Evolutionary conservation across 108 stramenopile species (phyloP), one percentile per base, ranked within the genome.

Genomic region (Nannochloropsis oceanica): DNA sequence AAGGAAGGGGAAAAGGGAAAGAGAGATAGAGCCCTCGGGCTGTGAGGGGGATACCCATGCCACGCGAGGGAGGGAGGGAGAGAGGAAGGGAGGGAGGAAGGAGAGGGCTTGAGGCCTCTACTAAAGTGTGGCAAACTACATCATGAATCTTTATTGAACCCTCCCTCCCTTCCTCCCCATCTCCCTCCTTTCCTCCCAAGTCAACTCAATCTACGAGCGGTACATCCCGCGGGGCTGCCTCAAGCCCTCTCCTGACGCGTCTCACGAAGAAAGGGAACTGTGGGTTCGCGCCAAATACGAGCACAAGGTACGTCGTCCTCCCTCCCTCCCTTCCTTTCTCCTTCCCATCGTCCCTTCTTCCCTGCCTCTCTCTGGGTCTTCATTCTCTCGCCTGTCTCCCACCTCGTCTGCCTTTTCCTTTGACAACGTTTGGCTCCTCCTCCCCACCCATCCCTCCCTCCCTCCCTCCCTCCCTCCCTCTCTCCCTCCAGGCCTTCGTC

Each of bases 281-380:
- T 90, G 90, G 90, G 44, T 90, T 44, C 44, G 80, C 27, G 89
- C 90, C 44, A 91, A 91, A 81, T 89, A 90, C 80, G 50, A 82
- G 79, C 81, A 89, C 22, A n/a, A 73, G 59, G 34, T n/a, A 73
- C 22, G 59, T 73, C n/a, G 59, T 7, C 59, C 59, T n/a, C 59
- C n/a, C 59, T 73, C 59, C 59, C 2, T 3, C 59, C 9, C 59
- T 73, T 9, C 59, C 59, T 34, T 34, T 73, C 10, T 7, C 22
- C 59, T n/a, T n/a, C 9, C n/a, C 59, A n/a, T n/a, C 46, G 0
- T 0, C 46, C 9, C 59, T 73, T 73, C 59, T 10, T 73, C 59
- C 9, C 59, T 73, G 8, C 59, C 59, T 73, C 59, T n/a, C n/a
- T 73, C 59, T 10, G 5, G 8, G 22, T 73, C 22, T 73, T 2